phyloP scores from a whole-genome alignment of 495 filamentous ascomycete genomes.

The Neurospora sp. region DNA sequence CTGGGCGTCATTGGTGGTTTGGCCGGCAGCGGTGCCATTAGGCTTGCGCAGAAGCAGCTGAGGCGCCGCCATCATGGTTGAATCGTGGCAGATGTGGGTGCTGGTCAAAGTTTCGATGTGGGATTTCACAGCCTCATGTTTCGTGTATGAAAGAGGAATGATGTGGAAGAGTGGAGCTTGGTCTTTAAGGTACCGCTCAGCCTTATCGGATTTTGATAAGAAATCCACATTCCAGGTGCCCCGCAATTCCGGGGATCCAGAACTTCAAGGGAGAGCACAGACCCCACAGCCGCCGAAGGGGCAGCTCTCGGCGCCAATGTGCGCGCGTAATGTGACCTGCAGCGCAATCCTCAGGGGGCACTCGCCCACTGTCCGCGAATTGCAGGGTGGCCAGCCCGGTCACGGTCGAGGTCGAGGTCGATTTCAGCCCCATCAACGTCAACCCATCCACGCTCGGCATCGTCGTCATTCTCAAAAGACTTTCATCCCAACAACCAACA shows the following conservation, averaged over 20 bases:
- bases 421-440: not conserved
- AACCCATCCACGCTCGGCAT: not conserved
- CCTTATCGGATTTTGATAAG: not conserved
- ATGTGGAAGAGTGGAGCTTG: not conserved
- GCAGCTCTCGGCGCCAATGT: not conserved
- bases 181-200: not conserved
- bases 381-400: not conserved
- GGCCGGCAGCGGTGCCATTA: constrained; percentile 16
- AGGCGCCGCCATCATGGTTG: constrained; percentile 20
- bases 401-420: not conserved
- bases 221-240: not conserved
- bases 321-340: not conserved
- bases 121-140: not conserved
- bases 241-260: not conserved
- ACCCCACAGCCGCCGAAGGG: not conserved
- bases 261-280: not conserved
- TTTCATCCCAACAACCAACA: not conserved
- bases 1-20: constrained; percentile 38
- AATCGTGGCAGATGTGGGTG: not conserved
- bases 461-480: not conserved
- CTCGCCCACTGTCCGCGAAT: not conserved
- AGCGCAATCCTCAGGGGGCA: not conserved
- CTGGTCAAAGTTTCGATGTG: not conserved
- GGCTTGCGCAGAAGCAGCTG: constrained; percentile 24
- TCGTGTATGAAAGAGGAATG: too few relatives aligned